Evolutionary conservation across 2,329 filamentous ascomycete genomes (phyloP), one percentile per base, ranked within the genome.

Genomic region (Aspergillus arachidicola): DNA sequence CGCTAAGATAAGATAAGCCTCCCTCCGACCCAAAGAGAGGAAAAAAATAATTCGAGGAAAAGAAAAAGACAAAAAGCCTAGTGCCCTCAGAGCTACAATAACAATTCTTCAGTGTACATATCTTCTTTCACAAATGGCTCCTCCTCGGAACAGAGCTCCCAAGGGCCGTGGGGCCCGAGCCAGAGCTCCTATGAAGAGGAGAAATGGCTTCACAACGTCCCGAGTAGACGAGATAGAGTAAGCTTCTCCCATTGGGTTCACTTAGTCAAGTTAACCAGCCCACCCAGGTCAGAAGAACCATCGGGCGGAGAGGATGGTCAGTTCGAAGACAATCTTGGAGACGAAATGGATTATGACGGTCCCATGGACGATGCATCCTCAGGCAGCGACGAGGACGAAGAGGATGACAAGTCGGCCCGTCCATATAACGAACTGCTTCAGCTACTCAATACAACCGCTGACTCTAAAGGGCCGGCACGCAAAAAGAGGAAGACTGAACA

Each of bases 391-490:
- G 79, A 78, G 41, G 79, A 80, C 28, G 79, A 78, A 45, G 83
- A 83, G 54, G 81, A 83, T 34, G 64, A 76, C 55, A 65, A 69
- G 32, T 68, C 69, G 5, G 75, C 67, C 62, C 79, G 76, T 36
- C 83, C 86, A 11, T 90, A 89, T 71, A 85, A 83, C 60, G 77
- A 82, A 55, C 78, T 90, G 19, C 76, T 90, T 19, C 82, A 86
- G 65, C 80, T 87, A 2, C 80, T 89, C 26, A 80, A 83, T 61
- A 71, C 81, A 58, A 70, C 74, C 19, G 72, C 75, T 19, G 75
- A 78, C 14, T 68, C 76, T 3, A 77, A 77, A 23, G 81, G 80
- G 38, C 84, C 83, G 7, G 79, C 78, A 56, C 79, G 78, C 23
- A 89, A 83, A 66, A 83, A 82, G 69, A 79, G 85, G 69, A 89